Evolutionary conservation across 441 rosid genomes (phyloP), one percentile per base, ranked within the genome.

Genomic region (Arabidopsis hybrid): DNA sequence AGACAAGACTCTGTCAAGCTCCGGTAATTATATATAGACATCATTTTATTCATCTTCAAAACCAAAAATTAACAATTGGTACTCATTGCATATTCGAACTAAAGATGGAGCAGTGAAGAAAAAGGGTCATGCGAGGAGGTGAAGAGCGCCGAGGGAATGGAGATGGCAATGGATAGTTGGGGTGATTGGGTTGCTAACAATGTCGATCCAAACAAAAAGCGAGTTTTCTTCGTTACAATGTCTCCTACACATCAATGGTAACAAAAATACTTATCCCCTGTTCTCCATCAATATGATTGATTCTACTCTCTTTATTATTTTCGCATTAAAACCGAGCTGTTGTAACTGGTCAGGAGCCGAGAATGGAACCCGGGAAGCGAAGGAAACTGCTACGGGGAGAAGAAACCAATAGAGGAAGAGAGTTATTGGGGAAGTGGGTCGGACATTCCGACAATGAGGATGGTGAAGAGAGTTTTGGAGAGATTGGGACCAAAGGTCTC

Each of bases 351-450:
- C 89, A 94, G 97, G 97, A 86, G 90, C 74, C 81, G 80, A 78
- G 99, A 95, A 58, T 95, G 98, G 98, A 83, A 78, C 50, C 83
- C 89, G 8, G 84, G 87, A 81, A 87, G 89, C 74, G 77, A 85
- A 49, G 99, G 97, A 66, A 92, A 95, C 78, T 95, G 99, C 88
- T 85, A 86, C 66, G 67, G 77, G 21, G 90, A 92, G 89, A 85
- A 77, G 72, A 65, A 68, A 14, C 98, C 97, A 0, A 85, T 92
- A 26, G 73, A 81, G 56, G 39, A n/a, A 66, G 88, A 85, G 73
- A 84, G 85, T 58, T 91, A 92, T 60, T 91, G 97, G 98, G 98
- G 99, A 60, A 87, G 92, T 60, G 98, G 93, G 52, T 91, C 99
- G 2, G 92, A 92, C 78, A 65, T 88, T 77, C 85, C 82, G 6